Evolutionary conservation across 345 rosid species (phyloP).

Genomic region (Populus alba): DNA sequence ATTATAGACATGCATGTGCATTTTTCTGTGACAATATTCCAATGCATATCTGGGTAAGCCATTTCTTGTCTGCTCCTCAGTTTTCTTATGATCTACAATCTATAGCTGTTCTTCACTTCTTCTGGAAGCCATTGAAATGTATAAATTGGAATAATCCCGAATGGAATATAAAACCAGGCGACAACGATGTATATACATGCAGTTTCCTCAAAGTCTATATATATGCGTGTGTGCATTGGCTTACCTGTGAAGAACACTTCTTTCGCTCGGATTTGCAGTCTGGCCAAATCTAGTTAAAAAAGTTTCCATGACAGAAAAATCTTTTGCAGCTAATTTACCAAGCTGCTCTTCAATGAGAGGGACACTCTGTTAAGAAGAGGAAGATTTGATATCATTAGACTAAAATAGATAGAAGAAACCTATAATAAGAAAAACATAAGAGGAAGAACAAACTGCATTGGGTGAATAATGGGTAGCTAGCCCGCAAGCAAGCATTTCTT

Average conservation of each 20-base stretch:
- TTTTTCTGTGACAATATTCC: too few relatives aligned
- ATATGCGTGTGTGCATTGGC: not conserved
- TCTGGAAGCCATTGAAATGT: too few relatives aligned
- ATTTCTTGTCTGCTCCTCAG: too few relatives aligned
- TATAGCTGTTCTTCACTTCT: too few relatives aligned
- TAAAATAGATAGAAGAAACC: not conserved
- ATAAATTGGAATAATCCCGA: too few relatives aligned
- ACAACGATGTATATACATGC: too few relatives aligned
- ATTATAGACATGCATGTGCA: too few relatives aligned
- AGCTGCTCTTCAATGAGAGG: constrained; percentile 10
- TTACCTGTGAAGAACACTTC: constrained; percentile 3
- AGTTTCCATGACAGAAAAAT: not conserved
- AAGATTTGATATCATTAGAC: not conserved
- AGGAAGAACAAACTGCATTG: constrained; percentile 6
- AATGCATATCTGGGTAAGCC: too few relatives aligned
- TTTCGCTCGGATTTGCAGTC: not conserved
- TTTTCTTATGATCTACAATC: too few relatives aligned
- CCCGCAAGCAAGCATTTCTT: constrained; percentile 23
- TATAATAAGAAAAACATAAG: not conserved
- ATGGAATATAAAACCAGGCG: too few relatives aligned
- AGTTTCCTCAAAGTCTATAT: not conserved
- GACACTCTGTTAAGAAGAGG: constrained; percentile 4
- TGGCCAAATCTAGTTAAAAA: not conserved
- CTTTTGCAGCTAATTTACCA: not conserved
- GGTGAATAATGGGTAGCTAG: constrained; percentile 16